These are phyloP conservation scores for Syncephalastrum contaminatum DNA, from an alignment of 371 early-diverging fungal species.

Conservation along the genomic window DNA sequence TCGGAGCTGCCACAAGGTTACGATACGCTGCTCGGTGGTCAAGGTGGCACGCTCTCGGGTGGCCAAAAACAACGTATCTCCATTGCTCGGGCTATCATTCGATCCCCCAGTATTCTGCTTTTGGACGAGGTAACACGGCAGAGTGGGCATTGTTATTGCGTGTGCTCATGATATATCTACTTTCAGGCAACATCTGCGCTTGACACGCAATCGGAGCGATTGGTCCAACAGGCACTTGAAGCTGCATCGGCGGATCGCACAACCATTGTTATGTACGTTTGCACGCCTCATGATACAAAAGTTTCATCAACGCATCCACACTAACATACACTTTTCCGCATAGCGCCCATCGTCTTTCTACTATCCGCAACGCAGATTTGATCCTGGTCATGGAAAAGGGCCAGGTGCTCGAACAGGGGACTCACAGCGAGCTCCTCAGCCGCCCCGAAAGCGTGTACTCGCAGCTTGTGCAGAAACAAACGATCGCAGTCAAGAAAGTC, in stretches of 20 bases:
- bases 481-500: conserved; percentile 1
- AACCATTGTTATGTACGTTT: conserved; percentile 68
- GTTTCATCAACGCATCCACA: too few species aligned
- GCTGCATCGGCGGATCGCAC: conserved; percentile 68
- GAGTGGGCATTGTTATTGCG: not conserved
- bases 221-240: conserved; percentile 78
- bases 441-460: conserved; percentile 41
- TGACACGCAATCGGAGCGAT: conserved; percentile 62
- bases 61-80: conserved; percentile 28
- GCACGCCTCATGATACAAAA: too few species aligned
- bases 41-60: conserved; percentile 52
- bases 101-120: conserved; percentile 81
- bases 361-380: conserved; percentile 69
- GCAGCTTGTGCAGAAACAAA: conserved; percentile 50
- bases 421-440: conserved; percentile 56
- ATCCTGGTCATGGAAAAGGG: conserved; percentile 77
- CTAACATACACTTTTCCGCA: too few species aligned
- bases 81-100: conserved; percentile 64
- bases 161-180: not conserved
- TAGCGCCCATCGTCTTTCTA: conserved; percentile 78
- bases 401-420: conserved; percentile 63
- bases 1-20: conserved; percentile 67
- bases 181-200: conserved; percentile 57
- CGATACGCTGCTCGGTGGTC: conserved; percentile 76
- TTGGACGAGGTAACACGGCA: conserved; percentile 78